Conservation (phyloP, 73 alveolate genomes). For the Blepharisma stoltei region DNA sequence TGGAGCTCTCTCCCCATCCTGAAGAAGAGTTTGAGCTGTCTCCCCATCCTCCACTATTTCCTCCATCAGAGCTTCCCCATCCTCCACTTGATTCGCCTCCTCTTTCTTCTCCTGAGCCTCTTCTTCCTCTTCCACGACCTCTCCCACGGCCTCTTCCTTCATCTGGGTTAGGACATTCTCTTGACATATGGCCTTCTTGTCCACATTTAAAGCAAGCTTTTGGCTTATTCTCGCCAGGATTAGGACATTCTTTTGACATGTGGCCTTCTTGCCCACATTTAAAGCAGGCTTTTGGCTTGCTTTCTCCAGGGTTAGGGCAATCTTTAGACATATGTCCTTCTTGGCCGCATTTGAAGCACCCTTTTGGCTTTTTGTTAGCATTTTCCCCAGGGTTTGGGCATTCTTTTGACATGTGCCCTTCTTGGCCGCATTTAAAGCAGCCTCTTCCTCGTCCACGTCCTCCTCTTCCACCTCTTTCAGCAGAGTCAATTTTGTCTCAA, state of each 20-base stretch:
- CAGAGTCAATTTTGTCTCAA: conserved; percentile 14
- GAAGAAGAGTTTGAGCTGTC: conserved; percentile 4
- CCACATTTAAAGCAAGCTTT: conserved; percentile 31
- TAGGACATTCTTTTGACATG: conserved; percentile 53
- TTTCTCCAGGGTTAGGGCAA: conserved; percentile 48
- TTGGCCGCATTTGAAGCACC: conserved; percentile 65
- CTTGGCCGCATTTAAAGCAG: conserved; percentile 53
- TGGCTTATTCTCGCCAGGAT: not conserved
- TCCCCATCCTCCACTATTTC: conserved; percentile 26
- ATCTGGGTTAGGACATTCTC: conserved; percentile 33
- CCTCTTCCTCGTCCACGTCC: conserved; percentile 47
- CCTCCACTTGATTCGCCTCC: not conserved
- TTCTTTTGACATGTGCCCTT: conserved; percentile 58
- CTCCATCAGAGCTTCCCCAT: conserved; percentile 10
- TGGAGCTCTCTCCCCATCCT: conserved; percentile 1
- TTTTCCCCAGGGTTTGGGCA: conserved; percentile 34
- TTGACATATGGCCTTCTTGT: conserved; percentile 27
- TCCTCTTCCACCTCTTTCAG: conserved; percentile 28
- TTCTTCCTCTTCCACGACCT: conserved; percentile 19
- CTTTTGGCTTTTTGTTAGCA: conserved; percentile 15
- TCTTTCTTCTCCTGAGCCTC: conserved; percentile 22
- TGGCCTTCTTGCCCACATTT: conserved; percentile 67
- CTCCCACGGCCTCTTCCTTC: conserved; percentile 22
- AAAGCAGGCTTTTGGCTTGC: conserved; percentile 40
- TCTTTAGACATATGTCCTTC: conserved; percentile 65